Conservation (phyloP, 495 filamentous ascomycete species). For the Lepraria neglecta region DNA sequence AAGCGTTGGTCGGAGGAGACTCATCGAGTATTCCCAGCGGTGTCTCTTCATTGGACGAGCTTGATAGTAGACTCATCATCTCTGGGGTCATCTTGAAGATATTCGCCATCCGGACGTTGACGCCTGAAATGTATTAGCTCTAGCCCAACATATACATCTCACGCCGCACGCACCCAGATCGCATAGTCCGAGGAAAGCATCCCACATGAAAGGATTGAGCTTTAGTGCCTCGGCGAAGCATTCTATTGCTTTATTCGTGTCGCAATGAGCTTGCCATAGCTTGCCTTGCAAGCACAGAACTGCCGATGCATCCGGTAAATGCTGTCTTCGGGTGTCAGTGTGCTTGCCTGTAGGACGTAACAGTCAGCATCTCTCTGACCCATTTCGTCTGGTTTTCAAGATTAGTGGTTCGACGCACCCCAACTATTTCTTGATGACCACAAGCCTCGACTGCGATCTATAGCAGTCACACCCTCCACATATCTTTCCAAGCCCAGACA, state of each 20-base stretch:
- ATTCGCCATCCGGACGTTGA: constrained; percentile 67
- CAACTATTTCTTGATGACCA: constrained; percentile 69
- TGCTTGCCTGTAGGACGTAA: constrained; percentile 46
- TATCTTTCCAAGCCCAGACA: constrained; percentile 72
- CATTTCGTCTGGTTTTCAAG: not conserved
- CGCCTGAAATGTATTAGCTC: constrained; percentile 52
- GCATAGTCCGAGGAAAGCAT: constrained; percentile 81
- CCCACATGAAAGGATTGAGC: constrained; percentile 95
- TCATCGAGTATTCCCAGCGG: constrained; percentile 37
- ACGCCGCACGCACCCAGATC: constrained; percentile 50
- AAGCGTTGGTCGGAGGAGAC: constrained; percentile 33
- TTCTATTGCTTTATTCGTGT: constrained; percentile 71
- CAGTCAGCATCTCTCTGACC: not conserved
- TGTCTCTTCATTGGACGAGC: constrained; percentile 35
- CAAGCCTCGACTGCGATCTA: constrained; percentile 64
- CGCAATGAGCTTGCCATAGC: constrained; percentile 72
- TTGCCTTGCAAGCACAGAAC: constrained; percentile 77
- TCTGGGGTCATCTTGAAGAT: constrained; percentile 77
- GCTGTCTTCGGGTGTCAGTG: constrained; percentile 55
- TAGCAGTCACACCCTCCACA: constrained; percentile 68
- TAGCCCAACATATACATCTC: not conserved
- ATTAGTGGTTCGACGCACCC: constrained; percentile 44
- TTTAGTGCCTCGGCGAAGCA: constrained; percentile 84
- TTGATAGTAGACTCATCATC: constrained; percentile 47
- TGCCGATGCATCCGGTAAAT: constrained; percentile 77